Evolutionary conservation across 345 rosid species (phyloP).

Genomic region (Cardamine chenopodiifolia): DNA sequence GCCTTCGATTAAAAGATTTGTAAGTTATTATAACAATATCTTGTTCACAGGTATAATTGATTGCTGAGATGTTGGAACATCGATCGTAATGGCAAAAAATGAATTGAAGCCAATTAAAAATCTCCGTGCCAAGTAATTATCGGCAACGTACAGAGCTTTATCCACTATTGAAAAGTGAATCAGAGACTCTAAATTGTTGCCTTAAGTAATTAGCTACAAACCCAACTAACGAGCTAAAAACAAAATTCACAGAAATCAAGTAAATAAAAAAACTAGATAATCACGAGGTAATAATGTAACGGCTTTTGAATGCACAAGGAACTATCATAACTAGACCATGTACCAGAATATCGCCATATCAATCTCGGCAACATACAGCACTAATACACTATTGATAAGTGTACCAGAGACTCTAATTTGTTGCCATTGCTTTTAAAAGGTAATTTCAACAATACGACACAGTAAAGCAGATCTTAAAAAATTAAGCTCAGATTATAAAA

Average conservation of each 20-base stretch:
- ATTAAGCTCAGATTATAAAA: slow-evolving; percentile 41
- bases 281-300: not conserved
- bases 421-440: slow-evolving; percentile 48
- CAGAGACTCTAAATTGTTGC: slow-evolving; percentile 45
- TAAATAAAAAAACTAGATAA: not conserved
- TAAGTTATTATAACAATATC: too few species aligned
- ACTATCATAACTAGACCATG: slow-evolving; percentile 19
- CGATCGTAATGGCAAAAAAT: not conserved
- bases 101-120: not conserved
- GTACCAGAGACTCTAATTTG: slow-evolving; percentile 78
- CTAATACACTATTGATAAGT: slow-evolving; percentile 55
- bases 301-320: slow-evolving; percentile 56
- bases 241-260: not conserved
- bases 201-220: not conserved
- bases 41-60: too few species aligned
- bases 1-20: too few species aligned
- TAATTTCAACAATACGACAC: not conserved
- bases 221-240: not conserved
- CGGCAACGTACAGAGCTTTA: slow-evolving; percentile 45
- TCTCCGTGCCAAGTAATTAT: slow-evolving; percentile 8
- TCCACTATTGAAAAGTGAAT: slow-evolving; percentile 24
- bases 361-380: slow-evolving; percentile 77
- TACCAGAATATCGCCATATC: slow-evolving; percentile 55
- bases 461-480: not conserved
- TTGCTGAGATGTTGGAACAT: not conserved